These are phyloP conservation scores for Russula dissimulans DNA, from an alignment of 768 basidiomycete species.

Conservation along the genomic window DNA sequence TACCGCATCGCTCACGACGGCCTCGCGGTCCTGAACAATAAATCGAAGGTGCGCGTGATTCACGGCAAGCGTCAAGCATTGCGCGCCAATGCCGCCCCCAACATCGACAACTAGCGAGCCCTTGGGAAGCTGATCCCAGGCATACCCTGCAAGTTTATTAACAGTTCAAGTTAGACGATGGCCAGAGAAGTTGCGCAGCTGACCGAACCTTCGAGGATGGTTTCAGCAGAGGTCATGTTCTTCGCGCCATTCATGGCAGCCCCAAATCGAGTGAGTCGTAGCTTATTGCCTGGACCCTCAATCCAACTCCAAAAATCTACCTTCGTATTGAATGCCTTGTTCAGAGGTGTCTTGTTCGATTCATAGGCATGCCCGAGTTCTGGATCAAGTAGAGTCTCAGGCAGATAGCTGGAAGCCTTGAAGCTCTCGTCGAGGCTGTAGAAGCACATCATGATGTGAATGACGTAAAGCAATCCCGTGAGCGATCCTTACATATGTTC, in stretches of 20 bases:
- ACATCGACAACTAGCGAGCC: constrained; percentile 28
- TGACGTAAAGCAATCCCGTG: not conserved
- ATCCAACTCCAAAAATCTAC: not conserved
- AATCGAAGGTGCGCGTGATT: constrained; percentile 22
- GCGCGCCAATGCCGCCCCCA: constrained; percentile 26
- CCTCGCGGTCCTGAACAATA: constrained; percentile 26
- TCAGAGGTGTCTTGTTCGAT: not conserved
- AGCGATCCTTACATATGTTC: constrained; percentile 3
- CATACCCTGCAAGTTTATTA: constrained; percentile 22
- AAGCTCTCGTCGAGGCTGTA: constrained; percentile 4
- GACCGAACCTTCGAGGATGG: not conserved
- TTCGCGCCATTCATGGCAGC: constrained; percentile 8
- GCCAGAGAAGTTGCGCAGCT: not conserved
- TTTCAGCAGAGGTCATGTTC: not conserved
- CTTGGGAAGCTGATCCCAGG: constrained; percentile 21
- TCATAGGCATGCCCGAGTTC: not conserved
- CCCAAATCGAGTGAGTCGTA: constrained; percentile 1
- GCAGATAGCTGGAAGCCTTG: constrained; percentile 20
- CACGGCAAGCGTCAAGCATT: constrained; percentile 21
- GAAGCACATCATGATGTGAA: not conserved
- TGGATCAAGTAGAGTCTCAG: constrained; percentile 21
- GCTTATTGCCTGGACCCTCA: constrained; percentile 4
- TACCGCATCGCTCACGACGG: constrained; percentile 22
- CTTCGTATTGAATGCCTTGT: constrained; percentile 3
- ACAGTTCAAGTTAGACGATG: constrained; percentile 3